Percentiles rank a stretch among this genome's conserved stretches.
Conservation (phyloP, 306 rosid species). For the Gleditsia sinensis region DNA sequence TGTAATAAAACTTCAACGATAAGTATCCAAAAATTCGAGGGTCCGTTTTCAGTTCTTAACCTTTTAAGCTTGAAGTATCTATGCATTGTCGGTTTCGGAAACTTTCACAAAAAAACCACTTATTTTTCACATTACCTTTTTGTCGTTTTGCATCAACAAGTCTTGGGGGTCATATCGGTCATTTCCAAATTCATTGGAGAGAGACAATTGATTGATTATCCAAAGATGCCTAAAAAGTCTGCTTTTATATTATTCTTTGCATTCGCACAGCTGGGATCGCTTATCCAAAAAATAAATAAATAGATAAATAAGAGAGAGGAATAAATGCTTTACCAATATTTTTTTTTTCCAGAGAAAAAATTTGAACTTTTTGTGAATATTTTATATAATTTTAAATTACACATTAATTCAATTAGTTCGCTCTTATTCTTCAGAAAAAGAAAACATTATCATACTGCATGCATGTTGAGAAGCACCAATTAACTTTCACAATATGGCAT, state of each 20-base stretch:
- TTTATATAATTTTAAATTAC: too few species aligned
- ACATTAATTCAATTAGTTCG: neutral
- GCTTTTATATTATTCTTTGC: constrained; percentile 27
- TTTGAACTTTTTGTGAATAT: too few species aligned
- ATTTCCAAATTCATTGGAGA: constrained; percentile 3
- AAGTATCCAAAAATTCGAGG: too few species aligned
- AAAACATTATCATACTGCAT: constrained; percentile 11
- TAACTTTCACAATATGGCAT: neutral
- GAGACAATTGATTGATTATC: constrained; percentile 33
- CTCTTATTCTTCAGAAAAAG: neutral
- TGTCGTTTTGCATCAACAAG: constrained; percentile 25
- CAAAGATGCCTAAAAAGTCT: constrained; percentile 13
- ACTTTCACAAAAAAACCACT: constrained; percentile 22
- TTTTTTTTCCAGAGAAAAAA: too few species aligned
- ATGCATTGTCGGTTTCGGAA: constrained; percentile 35
- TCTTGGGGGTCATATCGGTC: constrained; percentile 30
- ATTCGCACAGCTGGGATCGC: constrained; percentile 37
- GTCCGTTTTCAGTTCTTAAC: constrained; percentile 22
- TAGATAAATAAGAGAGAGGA: neutral
- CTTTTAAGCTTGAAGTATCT: constrained; percentile 16
- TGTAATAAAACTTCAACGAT: neutral
- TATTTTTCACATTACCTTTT: neutral
- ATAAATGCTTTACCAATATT: neutral
- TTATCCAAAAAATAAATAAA: too few species aligned
- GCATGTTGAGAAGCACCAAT: constrained; percentile 22